phyloP scores from a whole-genome alignment of 331 rosid genomes.

The Saraca asoca region DNA sequence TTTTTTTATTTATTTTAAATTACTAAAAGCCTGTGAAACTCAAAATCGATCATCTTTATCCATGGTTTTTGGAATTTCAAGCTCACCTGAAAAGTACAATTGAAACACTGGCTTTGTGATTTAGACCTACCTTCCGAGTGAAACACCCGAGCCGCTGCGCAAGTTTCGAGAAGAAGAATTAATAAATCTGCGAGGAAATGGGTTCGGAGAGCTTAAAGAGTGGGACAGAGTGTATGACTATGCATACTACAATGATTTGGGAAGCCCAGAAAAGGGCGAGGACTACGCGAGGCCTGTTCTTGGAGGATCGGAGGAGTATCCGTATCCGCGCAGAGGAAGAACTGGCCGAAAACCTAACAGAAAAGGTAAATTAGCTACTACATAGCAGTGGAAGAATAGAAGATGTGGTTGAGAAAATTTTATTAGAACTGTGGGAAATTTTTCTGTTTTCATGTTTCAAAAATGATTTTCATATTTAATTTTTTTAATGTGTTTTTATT shows the following conservation, averaged over 20 bases:
- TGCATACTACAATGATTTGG: constrained; percentile 83
- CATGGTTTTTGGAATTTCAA: background rate
- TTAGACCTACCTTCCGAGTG: constrained; percentile 74
- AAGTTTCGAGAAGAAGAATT: constrained; percentile 78
- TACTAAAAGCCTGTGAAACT: too few species aligned
- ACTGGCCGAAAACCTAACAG: constrained; percentile 72
- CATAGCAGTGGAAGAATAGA: too few species aligned
- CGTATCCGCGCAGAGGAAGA: constrained; percentile 87
- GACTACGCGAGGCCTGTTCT: constrained; percentile 60
- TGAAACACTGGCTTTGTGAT: constrained; percentile 25
- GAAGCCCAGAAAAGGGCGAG: constrained; percentile 62
- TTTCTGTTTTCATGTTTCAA: too few species aligned
- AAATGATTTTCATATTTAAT: too few species aligned
- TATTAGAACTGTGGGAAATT: too few species aligned
- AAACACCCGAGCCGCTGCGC: constrained; percentile 65
- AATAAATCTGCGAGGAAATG: constrained; percentile 61
- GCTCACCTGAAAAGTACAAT: background rate
- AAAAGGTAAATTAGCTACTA: constrained; percentile 41
- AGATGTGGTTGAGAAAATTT: too few species aligned
- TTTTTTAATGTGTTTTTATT: too few species aligned
- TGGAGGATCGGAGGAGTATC: constrained; percentile 68
- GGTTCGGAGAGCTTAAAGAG: constrained; percentile 67
- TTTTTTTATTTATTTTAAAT: too few species aligned
- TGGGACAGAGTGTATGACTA: constrained; percentile 99
- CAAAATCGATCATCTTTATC: background rate